Conservation (phyloP, 2,329 filamentous ascomycete genomes). For the Pseudomassariella vexata region DNA sequence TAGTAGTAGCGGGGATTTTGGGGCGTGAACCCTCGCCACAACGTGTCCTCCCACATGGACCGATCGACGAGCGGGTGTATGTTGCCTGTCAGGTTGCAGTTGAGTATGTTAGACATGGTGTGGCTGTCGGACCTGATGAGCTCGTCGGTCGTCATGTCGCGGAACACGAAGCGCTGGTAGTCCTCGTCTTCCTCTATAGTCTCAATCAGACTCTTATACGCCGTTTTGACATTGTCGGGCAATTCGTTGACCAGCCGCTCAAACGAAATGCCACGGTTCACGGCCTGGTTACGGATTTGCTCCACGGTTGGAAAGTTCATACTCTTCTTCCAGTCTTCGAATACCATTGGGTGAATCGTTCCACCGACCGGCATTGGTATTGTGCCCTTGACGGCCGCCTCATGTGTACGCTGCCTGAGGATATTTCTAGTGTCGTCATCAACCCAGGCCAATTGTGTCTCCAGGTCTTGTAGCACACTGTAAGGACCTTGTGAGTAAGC, state of each 20-base stretch:
- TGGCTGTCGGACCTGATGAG: constrained; percentile 12
- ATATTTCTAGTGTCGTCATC: no score
- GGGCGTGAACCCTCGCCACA: constrained; percentile 6
- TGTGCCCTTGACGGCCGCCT: no score
- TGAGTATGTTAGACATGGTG: constrained; percentile 13
- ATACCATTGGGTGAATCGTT: constrained; percentile 12
- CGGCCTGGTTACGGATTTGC: constrained; percentile 3
- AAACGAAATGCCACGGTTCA: constrained; percentile 5
- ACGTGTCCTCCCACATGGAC: constrained; percentile 10
- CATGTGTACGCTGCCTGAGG: no score
- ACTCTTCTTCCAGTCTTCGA: constrained; percentile 10
- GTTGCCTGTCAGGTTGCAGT: no score
- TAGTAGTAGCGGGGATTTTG: constrained; percentile 14
- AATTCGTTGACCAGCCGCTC: constrained; percentile 11
- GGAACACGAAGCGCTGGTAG: constrained; percentile 17
- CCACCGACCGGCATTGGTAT: no score
- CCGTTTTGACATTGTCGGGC: neutral
- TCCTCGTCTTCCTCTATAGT: constrained; percentile 18
- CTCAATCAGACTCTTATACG: constrained; percentile 13
- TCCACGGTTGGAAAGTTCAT: constrained; percentile 5
- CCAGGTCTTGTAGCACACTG: no score
- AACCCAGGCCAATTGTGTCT: no score
- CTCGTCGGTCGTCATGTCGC: constrained; percentile 22
- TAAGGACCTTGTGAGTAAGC: no score
- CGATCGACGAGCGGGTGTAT: no score